phyloP scores from a whole-genome alignment of 805 yeast species.

The Ogataea trehaloabstinens region DNA sequence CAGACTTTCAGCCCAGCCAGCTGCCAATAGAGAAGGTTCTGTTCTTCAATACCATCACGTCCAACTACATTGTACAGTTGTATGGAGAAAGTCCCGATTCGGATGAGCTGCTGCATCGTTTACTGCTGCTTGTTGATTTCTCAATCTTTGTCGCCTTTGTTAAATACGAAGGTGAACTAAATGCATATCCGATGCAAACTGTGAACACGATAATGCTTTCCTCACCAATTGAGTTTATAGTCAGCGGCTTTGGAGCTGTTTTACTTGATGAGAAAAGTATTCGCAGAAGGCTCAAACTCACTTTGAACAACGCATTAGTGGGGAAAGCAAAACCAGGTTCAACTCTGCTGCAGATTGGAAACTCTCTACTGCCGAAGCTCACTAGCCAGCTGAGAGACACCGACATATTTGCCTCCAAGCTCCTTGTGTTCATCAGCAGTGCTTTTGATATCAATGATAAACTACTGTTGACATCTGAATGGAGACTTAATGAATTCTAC shows the following conservation, averaged over 20 bases:
- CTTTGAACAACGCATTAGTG: slow-evolving; percentile 23
- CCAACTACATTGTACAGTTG: slow-evolving; percentile 5
- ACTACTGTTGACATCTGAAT: slow-evolving; percentile 25
- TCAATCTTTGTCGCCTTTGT: slow-evolving; percentile 17
- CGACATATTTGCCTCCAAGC: slow-evolving; percentile 23
- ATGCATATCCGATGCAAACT: slow-evolving; percentile 28
- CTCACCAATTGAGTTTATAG: slow-evolving; percentile 20
- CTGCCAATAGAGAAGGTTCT: slow-evolving; percentile 8
- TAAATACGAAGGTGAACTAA: slow-evolving; percentile 9
- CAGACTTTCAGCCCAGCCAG: slow-evolving; percentile 7
- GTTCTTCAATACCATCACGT: slow-evolving; percentile 16
- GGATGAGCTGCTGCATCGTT: slow-evolving; percentile 4
- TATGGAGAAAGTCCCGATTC: slow-evolving; percentile 5
- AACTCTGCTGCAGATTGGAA: slow-evolving; percentile 27
- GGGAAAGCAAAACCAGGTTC: slow-evolving; percentile 35
- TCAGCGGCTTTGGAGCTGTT: slow-evolving; percentile 18
- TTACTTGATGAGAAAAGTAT: slow-evolving; percentile 13
- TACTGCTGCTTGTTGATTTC: slow-evolving; percentile 22
- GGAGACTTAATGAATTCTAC: slow-evolving; percentile 23
- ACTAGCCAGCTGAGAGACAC: slow-evolving; percentile 18
- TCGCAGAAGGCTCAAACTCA: slow-evolving; percentile 20
- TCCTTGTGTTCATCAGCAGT: slow-evolving; percentile 22
- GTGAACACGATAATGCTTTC: slow-evolving; percentile 22
- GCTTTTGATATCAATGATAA: slow-evolving; percentile 32
- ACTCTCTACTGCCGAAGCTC: slow-evolving; percentile 23